Percentiles rank a stretch among this genome's conserved stretches.
phyloP scores from a whole-genome alignment of 176 grass and related monocot genomes.

The Cenchrus americanus region DNA sequence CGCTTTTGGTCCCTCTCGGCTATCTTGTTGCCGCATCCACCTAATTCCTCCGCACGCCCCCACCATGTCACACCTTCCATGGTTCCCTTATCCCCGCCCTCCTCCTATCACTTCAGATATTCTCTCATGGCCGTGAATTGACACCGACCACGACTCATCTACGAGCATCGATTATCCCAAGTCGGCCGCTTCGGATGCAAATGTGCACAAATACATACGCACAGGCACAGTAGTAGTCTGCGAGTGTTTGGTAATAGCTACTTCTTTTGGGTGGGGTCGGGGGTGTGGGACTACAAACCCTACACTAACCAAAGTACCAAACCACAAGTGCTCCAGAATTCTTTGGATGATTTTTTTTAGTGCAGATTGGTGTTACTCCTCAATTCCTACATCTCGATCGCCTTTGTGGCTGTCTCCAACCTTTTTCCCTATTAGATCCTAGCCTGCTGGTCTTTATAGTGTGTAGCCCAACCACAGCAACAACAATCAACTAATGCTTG shows the following conservation, averaged over 20 bases:
- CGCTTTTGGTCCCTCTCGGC: constrained; percentile 55
- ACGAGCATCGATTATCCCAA: constrained; percentile 1
- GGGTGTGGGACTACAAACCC: not conserved
- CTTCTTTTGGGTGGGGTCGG: too few species aligned
- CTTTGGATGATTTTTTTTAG: not conserved
- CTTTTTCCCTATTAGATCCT: not conserved
- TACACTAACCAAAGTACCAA: not conserved
- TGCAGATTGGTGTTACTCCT: not conserved
- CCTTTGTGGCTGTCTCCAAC: not conserved
- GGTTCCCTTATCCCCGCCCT: constrained; percentile 50
- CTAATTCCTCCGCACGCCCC: constrained; percentile 56
- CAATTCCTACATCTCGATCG: not conserved
- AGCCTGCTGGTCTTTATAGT: not conserved
- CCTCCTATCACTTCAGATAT: constrained; percentile 51
- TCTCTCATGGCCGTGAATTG: constrained; percentile 31
- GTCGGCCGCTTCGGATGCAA: not conserved
- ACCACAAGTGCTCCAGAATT: not conserved
- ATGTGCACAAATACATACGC: not conserved
- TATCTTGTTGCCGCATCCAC: constrained; percentile 80
- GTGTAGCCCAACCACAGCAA: not conserved
- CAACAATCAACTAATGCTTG: not conserved
- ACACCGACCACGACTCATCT: constrained; percentile 29
- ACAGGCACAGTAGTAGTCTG: not conserved
- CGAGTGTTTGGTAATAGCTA: too few species aligned
- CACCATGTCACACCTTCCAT: constrained; percentile 54